These are phyloP conservation scores for Calonectria pauciramosa DNA, from an alignment of 2,329 filamentous ascomycete genomes.

Conservation along the genomic window DNA sequence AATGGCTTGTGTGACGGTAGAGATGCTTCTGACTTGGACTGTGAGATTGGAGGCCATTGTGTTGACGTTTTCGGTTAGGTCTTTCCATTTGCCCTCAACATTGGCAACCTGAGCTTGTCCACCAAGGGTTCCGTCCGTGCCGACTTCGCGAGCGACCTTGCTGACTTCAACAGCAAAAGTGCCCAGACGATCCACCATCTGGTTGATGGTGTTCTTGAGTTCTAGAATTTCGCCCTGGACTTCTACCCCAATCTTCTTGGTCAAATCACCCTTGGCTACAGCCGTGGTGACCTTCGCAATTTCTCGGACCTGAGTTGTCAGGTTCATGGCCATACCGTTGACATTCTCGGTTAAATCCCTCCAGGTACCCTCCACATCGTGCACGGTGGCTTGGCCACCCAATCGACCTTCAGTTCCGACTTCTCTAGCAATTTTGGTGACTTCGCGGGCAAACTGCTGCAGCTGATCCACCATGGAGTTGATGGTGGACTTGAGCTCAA, in stretches of 20 bases:
- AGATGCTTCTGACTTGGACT: constrained; percentile 89
- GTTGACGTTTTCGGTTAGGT: constrained; percentile 92
- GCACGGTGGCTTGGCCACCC: constrained; percentile 94
- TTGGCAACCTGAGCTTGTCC: constrained; percentile 95
- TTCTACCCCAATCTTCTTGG: constrained; percentile 95
- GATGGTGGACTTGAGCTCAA: constrained; percentile 96
- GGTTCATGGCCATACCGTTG: constrained; percentile 98
- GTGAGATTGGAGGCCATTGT: constrained; percentile 79
- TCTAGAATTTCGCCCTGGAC: constrained; percentile 95
- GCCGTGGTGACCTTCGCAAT: constrained; percentile 97
- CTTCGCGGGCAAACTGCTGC: constrained; percentile 95
- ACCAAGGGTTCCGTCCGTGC: constrained; percentile 93
- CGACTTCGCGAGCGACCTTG: constrained; percentile 94
- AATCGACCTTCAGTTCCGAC: constrained; percentile 96
- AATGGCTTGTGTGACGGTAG: constrained; percentile 93
- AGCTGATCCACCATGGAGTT: constrained; percentile 99
- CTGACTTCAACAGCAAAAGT: constrained; percentile 98
- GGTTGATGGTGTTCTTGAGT: constrained; percentile 97
- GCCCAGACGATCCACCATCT: constrained; percentile 97
- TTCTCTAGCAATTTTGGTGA: constrained; percentile 95
- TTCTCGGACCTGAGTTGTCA: constrained; percentile 97
- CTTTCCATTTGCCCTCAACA: constrained; percentile 98
- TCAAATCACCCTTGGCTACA: constrained; percentile 93
- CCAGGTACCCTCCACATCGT: constrained; percentile 98
- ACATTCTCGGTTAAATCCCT: constrained; percentile 95